Conservation (phyloP, 257 asterid genomes). For the Fraxinus quadrangulata region DNA sequence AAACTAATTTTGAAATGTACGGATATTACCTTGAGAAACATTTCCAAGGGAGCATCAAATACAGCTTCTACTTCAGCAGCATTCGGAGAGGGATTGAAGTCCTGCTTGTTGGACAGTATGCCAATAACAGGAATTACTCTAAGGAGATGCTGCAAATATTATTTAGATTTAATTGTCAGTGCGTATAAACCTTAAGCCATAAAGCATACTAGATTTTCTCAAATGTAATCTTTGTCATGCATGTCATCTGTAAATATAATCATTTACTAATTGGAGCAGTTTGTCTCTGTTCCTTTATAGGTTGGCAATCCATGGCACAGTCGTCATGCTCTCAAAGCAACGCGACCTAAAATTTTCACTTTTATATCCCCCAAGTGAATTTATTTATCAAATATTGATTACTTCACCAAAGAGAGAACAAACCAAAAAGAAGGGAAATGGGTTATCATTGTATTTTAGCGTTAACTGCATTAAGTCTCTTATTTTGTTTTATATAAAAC, state of each 20-base stretch:
- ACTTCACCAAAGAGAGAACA: background rate
- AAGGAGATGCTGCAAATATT: slow-evolving; percentile 74
- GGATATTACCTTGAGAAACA: slow-evolving; percentile 83
- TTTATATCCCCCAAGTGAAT: background rate
- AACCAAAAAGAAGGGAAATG: background rate
- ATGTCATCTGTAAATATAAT: background rate
- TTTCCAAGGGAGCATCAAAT: slow-evolving; percentile 92
- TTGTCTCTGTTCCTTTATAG: background rate
- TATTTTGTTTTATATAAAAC: background rate
- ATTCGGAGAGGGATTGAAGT: slow-evolving; percentile 65
- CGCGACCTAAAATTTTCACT: background rate
- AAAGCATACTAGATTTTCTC: background rate
- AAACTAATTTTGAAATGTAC: background rate
- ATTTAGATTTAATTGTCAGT: slow-evolving; percentile 2
- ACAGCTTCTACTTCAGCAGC: slow-evolving; percentile 82
- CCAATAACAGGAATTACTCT: slow-evolving; percentile 96
- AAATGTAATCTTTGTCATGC: background rate
- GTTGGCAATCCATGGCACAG: background rate
- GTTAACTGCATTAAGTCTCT: background rate
- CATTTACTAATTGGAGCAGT: background rate
- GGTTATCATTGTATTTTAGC: background rate
- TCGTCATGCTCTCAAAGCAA: background rate
- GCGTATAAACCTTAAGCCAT: background rate
- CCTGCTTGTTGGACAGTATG: slow-evolving; percentile 67
- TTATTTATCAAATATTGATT: background rate